Evolutionary conservation across 2,329 filamentous ascomycete species (phyloP).

Genomic region (Furcasterigmium furcatum): DNA sequence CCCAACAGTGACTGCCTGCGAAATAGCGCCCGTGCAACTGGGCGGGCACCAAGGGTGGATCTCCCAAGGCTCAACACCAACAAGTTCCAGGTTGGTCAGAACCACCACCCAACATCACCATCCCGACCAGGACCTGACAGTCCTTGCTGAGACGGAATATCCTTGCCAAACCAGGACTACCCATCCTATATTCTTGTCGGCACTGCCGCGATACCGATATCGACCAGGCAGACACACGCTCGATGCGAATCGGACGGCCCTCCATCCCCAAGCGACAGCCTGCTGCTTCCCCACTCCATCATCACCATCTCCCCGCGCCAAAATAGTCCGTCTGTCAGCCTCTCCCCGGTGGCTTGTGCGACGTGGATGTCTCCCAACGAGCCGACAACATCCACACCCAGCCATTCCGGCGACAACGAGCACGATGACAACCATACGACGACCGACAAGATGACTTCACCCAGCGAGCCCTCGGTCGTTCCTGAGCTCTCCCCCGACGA

Average conservation of each 20-base stretch:
- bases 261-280: neutral
- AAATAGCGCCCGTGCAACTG: neutral
- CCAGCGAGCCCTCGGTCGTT: slow-evolving; percentile 4
- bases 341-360: slow-evolving; percentile 2
- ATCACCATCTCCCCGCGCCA: too few species aligned
- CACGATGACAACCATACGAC: slow-evolving; percentile 4
- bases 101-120: too few species aligned
- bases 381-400: slow-evolving; percentile 4
- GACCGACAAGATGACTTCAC: slow-evolving; percentile 8
- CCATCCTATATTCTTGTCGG: too few species aligned
- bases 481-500: neutral
- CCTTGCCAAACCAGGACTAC: too few species aligned
- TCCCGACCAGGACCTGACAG: too few species aligned
- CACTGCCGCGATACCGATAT: too few species aligned
- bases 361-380: slow-evolving; percentile 12
- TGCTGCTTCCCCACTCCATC: neutral
- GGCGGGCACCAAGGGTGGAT: neutral
- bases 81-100: too few species aligned
- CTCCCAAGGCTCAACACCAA: too few species aligned
- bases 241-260: too few species aligned
- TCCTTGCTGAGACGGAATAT: too few species aligned
- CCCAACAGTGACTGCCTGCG: neutral
- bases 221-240: too few species aligned
- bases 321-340: neutral
- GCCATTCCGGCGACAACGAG: slow-evolving; percentile 7